Conservation (phyloP, 2,329 filamentous ascomycete species). For the Fusarium humuli region DNA sequence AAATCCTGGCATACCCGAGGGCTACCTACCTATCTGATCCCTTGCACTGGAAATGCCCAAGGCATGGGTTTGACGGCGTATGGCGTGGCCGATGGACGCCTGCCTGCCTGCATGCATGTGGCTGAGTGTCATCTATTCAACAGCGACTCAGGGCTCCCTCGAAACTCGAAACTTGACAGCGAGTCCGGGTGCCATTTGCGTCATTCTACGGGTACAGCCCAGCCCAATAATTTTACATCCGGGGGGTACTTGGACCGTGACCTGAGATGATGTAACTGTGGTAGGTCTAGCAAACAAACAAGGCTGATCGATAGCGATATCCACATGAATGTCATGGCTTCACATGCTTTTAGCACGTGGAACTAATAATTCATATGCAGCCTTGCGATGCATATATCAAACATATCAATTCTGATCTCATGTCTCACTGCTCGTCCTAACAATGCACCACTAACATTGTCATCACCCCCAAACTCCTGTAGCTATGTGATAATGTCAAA, state of each 20-base stretch:
- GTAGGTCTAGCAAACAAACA: constrained; percentile 16
- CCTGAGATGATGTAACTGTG: constrained; percentile 28
- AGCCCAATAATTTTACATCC: constrained; percentile 16
- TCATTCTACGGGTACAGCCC: constrained; percentile 25
- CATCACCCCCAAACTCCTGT: constrained; percentile 27
- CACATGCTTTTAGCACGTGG: constrained; percentile 7
- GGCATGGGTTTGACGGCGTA: constrained; percentile 12
- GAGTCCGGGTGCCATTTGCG: constrained; percentile 36
- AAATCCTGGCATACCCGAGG: constrained; percentile 16
- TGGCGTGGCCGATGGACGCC: constrained; percentile 34
- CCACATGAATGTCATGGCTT: constrained; percentile 19
- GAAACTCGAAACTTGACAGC: constrained; percentile 21
- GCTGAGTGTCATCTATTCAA: constrained; percentile 16
- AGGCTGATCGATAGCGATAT: constrained; percentile 13
- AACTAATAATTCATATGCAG: neutral
- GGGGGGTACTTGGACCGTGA: constrained; percentile 15
- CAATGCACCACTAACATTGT: constrained; percentile 4
- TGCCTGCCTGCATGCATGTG: constrained; percentile 38
- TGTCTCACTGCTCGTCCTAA: constrained; percentile 6
- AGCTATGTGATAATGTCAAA: constrained; percentile 19
- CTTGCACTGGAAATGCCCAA: constrained; percentile 25
- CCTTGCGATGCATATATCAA: neutral
- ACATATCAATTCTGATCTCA: constrained; percentile 15
- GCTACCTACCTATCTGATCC: constrained; percentile 13
- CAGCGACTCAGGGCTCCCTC: constrained; percentile 6